Evolutionary conservation across 2,329 filamentous ascomycete species (phyloP), one percentile per base, ranked within the genome.

Genomic region (Dactylellina sp.): DNA sequence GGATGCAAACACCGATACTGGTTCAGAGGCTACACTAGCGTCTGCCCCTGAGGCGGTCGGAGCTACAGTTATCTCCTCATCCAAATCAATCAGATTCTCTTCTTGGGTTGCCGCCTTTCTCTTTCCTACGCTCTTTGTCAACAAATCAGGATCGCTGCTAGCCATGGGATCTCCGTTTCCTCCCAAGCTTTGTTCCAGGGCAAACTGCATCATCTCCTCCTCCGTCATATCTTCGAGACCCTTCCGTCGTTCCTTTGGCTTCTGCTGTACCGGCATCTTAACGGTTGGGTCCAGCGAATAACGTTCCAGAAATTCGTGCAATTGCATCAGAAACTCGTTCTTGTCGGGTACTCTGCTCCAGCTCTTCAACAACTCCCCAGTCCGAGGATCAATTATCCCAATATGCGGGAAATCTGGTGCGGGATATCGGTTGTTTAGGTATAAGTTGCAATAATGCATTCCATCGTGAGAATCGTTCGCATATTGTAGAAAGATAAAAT

Each of bases 401-500:
- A 98, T 95, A 80, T 99, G 93, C 4, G 95, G 95, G 77, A 93
- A 93, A 79, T 94, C 91, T 76, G 98, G 93, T 76, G 98, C 93
- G 25, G 52, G 18, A 46, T 47, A 72, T 5, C 37, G 14, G 24
- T 24, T 42, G 20, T 44, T 65, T 12, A 72, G 32, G 83, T 99
- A 99, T 81, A 97, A 96, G 64, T 91, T 91, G 74, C 96, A 84
- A 81, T 96, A 99, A 76, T 92, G 89, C 76, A 88, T 85, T 0
- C 91, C 92, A 39, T 89, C 86, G 0, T 88, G 86, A 77, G 96
- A 93, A 76, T 92, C 89, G 81, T 96, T 97, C 77, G 89, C 88
- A 83, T 95, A 98, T 80, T 99, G 95, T 78, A 99, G 83, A 81
- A 99, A 99, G 77, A 99, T 86, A 80, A 99, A 99, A 82, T 96